phyloP scores from a whole-genome alignment of 441 rosid species.

The Euphorbia neoarborescens region DNA sequence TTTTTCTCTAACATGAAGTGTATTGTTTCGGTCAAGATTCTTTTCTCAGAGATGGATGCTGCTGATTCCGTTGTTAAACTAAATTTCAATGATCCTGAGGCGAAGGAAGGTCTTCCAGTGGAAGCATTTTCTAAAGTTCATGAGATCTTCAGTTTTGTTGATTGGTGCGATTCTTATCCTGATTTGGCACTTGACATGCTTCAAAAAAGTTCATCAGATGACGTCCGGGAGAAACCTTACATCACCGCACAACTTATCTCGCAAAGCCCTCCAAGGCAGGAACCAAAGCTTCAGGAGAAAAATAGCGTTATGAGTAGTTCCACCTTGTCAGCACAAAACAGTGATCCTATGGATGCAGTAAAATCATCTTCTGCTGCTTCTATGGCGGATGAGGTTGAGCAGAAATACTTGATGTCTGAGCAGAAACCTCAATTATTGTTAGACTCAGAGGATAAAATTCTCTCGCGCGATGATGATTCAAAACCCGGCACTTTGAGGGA shows the following conservation, averaged over 20 bases:
- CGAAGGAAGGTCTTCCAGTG: conserved; percentile 71
- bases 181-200: conserved; percentile 69
- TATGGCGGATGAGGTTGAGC: conserved; percentile 22
- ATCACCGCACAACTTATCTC: conserved; percentile 23
- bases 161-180: conserved; percentile 61
- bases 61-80: conserved; percentile 51
- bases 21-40: conserved; percentile 53
- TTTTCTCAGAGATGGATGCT: conserved; percentile 91
- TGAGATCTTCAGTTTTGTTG: conserved; percentile 73
- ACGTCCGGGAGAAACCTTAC: conserved; percentile 38
- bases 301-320: conserved; percentile 27
- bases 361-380: conserved; percentile 26
- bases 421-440: conserved; percentile 24
- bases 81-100: conserved; percentile 59
- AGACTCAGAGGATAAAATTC: conserved; percentile 24
- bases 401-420: conserved; percentile 23
- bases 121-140: conserved; percentile 92
- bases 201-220: conserved; percentile 54
- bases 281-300: conserved; percentile 27
- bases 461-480: conserved; percentile 23
- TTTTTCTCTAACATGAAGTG: conserved; percentile 25
- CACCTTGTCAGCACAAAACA: conserved; percentile 27
- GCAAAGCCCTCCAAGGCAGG: conserved; percentile 29
- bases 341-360: conserved; percentile 23
- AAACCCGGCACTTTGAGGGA: conserved; percentile 17